Percentiles rank a stretch among this genome's conserved stretches.
phyloP scores from a whole-genome alignment of 345 rosid species.

The Murraya koenigii region DNA sequence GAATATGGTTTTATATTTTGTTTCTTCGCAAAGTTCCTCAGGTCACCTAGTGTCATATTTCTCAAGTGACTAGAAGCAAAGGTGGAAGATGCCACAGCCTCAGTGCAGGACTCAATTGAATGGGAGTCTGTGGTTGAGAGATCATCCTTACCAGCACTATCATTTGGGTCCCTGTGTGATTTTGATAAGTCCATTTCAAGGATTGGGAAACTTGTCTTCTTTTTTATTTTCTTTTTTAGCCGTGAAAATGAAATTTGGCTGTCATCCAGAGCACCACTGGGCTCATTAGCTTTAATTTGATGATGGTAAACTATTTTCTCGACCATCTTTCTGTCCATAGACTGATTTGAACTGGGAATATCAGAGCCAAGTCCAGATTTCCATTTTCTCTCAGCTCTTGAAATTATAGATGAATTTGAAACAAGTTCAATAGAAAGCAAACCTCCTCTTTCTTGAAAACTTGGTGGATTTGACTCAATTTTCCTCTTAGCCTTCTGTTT shows the following conservation, averaged over 20 bases:
- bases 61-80: slow-evolving; percentile 29
- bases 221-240: slow-evolving; percentile 26
- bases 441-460: slow-evolving; percentile 24
- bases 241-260: slow-evolving; percentile 7
- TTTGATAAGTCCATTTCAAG: slow-evolving; percentile 15
- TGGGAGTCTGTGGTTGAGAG: slow-evolving; percentile 10
- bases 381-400: slow-evolving; percentile 26
- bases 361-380: slow-evolving; percentile 9
- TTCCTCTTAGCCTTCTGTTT: slow-evolving; percentile 30
- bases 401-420: slow-evolving; percentile 23
- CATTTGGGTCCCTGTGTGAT: slow-evolving; percentile 19
- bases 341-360: slow-evolving; percentile 21
- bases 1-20: slow-evolving; percentile 40
- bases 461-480: slow-evolving; percentile 9
- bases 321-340: slow-evolving; percentile 22
- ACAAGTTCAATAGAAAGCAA: slow-evolving; percentile 9
- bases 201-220: slow-evolving; percentile 9
- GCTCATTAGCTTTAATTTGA: slow-evolving; percentile 25
- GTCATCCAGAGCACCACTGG: slow-evolving; percentile 7
- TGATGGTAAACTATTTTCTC: slow-evolving; percentile 20
- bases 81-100: slow-evolving; percentile 1
- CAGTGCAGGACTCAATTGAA: slow-evolving; percentile 21
- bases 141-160: slow-evolving; percentile 16
- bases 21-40: slow-evolving; percentile 52
- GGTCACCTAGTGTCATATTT: slow-evolving; percentile 42